These are phyloP conservation scores for Ceratobasidium sp. DNA, from an alignment of 1,284 basidiomycete genomes.

Conservation along the genomic window DNA sequence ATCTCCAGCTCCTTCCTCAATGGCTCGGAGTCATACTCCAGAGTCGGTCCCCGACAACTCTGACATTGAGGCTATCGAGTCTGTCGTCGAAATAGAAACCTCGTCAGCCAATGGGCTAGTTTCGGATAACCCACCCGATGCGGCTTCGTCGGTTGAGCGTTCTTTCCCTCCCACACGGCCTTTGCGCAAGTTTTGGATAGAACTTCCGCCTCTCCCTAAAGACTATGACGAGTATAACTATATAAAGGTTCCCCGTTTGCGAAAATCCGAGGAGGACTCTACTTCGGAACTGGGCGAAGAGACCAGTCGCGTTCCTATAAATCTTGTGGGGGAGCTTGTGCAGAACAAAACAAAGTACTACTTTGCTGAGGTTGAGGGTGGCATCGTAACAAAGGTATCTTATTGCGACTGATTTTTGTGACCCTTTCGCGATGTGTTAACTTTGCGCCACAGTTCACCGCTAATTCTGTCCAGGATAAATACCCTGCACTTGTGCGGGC, in stretches of 20 bases:
- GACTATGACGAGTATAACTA: slow-evolving; percentile 10
- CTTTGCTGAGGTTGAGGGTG: slow-evolving; percentile 43
- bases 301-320: slow-evolving; percentile 13
- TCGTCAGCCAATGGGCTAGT: slow-evolving; percentile 20
- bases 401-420: neutral
- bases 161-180: slow-evolving; percentile 13
- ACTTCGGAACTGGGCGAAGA: neutral
- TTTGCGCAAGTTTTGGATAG: slow-evolving; percentile 24
- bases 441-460: slow-evolving; percentile 19
- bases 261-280: neutral
- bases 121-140: slow-evolving; percentile 33
- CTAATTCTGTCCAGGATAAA: neutral
- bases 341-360: slow-evolving; percentile 40
- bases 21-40: slow-evolving; percentile 29
- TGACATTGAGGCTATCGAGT: neutral
- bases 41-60: neutral
- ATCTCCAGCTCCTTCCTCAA: neutral
- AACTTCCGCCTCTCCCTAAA: slow-evolving; percentile 26
- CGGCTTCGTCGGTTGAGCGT: slow-evolving; percentile 28
- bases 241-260: neutral
- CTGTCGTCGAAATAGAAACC: slow-evolving; percentile 1
- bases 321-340: slow-evolving; percentile 37
- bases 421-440: neutral
- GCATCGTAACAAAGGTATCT: slow-evolving; percentile 36
- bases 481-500: slow-evolving; percentile 13